Conservation (phyloP, 495 filamentous ascomycete species). For the Aspergillus leporis region DNA sequence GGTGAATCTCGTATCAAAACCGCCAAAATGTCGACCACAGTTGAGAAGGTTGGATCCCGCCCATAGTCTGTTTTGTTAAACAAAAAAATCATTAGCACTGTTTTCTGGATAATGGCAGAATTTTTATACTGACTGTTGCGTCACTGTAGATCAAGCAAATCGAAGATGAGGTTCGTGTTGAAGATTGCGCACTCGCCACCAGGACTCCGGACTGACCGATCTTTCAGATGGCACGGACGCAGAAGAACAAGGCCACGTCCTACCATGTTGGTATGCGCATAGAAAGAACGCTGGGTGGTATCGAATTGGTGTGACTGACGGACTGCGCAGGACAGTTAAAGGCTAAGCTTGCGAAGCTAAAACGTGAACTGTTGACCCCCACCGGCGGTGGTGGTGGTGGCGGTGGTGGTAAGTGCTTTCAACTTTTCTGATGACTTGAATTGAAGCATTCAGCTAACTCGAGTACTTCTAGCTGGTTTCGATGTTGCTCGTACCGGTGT, state of each 20-base stretch:
- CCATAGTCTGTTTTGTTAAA: constrained; percentile 17
- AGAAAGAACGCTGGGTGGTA: constrained; percentile 8
- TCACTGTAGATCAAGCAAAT: constrained; percentile 86
- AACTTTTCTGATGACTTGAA: not conserved
- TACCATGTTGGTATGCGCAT: constrained; percentile 65
- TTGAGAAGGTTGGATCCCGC: constrained; percentile 74
- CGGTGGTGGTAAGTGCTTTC: constrained; percentile 60
- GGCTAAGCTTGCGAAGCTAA: constrained; percentile 96
- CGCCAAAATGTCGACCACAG: constrained; percentile 87
- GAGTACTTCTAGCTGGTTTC: constrained; percentile 67
- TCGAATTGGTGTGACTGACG: constrained; percentile 28
- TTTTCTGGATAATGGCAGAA: constrained; percentile 14
- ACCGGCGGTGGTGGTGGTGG: constrained; percentile 76
- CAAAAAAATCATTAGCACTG: constrained; percentile 5
- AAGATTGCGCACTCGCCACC: not conserved
- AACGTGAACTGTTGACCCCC: constrained; percentile 91
- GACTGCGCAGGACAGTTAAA: constrained; percentile 76
- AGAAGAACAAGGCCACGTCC: constrained; percentile 97
- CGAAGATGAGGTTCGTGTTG: constrained; percentile 76
- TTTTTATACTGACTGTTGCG: constrained; percentile 27
- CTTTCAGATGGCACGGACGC: constrained; percentile 83
- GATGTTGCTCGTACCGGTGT: constrained; percentile 98
- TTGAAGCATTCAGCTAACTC: constrained; percentile 26
- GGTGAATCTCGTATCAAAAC: constrained; percentile 24
- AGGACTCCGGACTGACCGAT: constrained; percentile 21